Evolutionary conservation across 148 eudicot genomes (phyloP).

Genomic region (Vaccinium myrtillus): DNA sequence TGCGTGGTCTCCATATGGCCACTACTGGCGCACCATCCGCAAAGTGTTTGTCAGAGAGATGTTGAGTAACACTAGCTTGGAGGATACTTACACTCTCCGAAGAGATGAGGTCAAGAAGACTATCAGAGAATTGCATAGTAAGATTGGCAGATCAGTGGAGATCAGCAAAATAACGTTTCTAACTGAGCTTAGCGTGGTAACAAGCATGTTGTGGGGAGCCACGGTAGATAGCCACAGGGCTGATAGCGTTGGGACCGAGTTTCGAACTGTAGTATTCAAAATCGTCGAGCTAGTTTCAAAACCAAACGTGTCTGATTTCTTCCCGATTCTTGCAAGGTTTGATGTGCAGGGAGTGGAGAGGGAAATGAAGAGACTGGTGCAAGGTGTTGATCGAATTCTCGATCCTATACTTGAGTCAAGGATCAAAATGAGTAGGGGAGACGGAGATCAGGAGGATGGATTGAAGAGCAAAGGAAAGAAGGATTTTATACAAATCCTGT

Average conservation of each 20-base stretch:
- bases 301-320: constrained; percentile 49
- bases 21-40: constrained; percentile 42
- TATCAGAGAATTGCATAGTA: constrained; percentile 13
- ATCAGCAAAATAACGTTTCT: constrained; percentile 26
- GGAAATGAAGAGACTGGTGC: constrained; percentile 17
- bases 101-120: constrained; percentile 25
- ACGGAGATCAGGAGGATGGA: not conserved
- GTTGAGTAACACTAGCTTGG: constrained; percentile 31
- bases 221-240: constrained; percentile 10
- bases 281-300: constrained; percentile 13
- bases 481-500: constrained; percentile 38
- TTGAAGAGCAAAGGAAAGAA: constrained; percentile 10
- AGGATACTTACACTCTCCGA: constrained; percentile 11
- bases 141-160: constrained; percentile 11
- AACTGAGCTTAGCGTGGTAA: constrained; percentile 25
- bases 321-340: constrained; percentile 36
- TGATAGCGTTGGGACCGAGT: constrained; percentile 21
- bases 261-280: not conserved
- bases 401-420: constrained; percentile 18
- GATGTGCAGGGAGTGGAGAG: constrained; percentile 41
- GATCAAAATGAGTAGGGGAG: not conserved
- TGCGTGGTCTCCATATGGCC: constrained; percentile 23
- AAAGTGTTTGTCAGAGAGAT: constrained; percentile 41
- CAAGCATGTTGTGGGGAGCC: constrained; percentile 48
- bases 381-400: constrained; percentile 19